These are phyloP conservation scores for Malassezia caprae DNA, from an alignment of 1,284 basidiomycete genomes.

Conservation along the genomic window DNA sequence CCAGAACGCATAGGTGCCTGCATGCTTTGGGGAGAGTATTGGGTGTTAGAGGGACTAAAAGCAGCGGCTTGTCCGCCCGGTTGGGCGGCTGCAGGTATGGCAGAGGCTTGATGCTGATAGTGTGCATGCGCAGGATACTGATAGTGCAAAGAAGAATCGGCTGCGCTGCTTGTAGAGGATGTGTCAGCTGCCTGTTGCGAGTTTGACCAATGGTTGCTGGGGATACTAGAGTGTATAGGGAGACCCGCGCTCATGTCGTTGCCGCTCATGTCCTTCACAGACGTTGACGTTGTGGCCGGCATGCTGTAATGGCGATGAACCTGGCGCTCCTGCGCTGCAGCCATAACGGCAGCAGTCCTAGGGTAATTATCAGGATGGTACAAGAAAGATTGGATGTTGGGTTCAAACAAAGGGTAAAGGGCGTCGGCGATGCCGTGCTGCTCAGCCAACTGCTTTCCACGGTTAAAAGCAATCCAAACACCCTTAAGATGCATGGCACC, in stretches of 20 bases:
- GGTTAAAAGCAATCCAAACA: slow-evolving; percentile 47
- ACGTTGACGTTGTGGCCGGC: neutral
- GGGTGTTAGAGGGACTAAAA: neutral
- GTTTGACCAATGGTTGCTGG: slow-evolving; percentile 6
- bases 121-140: slow-evolving; percentile 14
- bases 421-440: slow-evolving; percentile 43
- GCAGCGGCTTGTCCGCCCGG: neutral
- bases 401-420: slow-evolving; percentile 47
- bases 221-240: slow-evolving; percentile 3
- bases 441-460: slow-evolving; percentile 45
- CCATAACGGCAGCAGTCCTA: slow-evolving; percentile 44
- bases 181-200: neutral
- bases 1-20: slow-evolving; percentile 5
- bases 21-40: slow-evolving; percentile 3
- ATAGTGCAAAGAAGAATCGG: slow-evolving; percentile 6
- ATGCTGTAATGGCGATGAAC: slow-evolving; percentile 26
- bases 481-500: slow-evolving; percentile 48
- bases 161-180: neutral
- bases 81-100: neutral
- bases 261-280: slow-evolving; percentile 11
- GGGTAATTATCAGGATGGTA: slow-evolving; percentile 48
- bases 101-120: slow-evolving; percentile 11
- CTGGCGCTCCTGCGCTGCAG: slow-evolving; percentile 45
- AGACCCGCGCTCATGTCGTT: slow-evolving; percentile 3
- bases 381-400: slow-evolving; percentile 47